Evolutionary conservation across 1,284 basidiomycete species (phyloP), one percentile per base, ranked within the genome.

Genomic region (Trametes versicolor): DNA sequence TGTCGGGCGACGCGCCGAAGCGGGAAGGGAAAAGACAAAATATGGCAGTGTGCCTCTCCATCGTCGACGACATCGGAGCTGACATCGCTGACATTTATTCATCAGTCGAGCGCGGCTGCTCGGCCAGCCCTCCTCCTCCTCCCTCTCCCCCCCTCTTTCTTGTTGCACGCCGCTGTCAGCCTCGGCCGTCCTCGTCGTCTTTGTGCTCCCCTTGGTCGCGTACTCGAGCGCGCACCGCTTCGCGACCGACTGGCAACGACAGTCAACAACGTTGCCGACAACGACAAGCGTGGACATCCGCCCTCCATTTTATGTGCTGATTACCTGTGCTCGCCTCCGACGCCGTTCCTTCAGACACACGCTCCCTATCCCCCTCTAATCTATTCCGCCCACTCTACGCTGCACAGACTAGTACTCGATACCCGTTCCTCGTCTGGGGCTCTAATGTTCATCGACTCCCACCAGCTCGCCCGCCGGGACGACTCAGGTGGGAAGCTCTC

Each of bases 401-500:
- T 17, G 55, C 37, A 64, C 61, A 62, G 56, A 17, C 43, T 25
- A 13, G 32, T 45, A n/a, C n/a, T n/a, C n/a, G n/a, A n/a, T n/a
- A n/a, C n/a, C n/a, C n/a, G n/a, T n/a, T n/a, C n/a, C n/a, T n/a
- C 13, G 4, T n/a, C 45, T 49, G 57, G 50, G 52, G n/a, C 43
- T 21, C 60, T 36, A 43, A 56, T 56, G 53, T 47, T 21, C 37
- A 29, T 43, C 37, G 54, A 48, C 60, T 39, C 17, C 25, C 45
- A 37, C 34, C 53, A 48, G 36, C 45, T 62, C 60, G 65, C 61
- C 37, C 65, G 67, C 36, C 62, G 71, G 13, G 67, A 65, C 54
- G 65, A 45, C 48, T 60, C 60, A 51, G 77, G 61, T 75, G 76
- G 59, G 74, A 71, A 50, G 71, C 69, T 73, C 48, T 73, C 73